Evolutionary conservation across 108 stramenopile genomes (phyloP), one percentile per base, ranked within the genome.

Genomic region (Asterionellopsis glacialis): DNA sequence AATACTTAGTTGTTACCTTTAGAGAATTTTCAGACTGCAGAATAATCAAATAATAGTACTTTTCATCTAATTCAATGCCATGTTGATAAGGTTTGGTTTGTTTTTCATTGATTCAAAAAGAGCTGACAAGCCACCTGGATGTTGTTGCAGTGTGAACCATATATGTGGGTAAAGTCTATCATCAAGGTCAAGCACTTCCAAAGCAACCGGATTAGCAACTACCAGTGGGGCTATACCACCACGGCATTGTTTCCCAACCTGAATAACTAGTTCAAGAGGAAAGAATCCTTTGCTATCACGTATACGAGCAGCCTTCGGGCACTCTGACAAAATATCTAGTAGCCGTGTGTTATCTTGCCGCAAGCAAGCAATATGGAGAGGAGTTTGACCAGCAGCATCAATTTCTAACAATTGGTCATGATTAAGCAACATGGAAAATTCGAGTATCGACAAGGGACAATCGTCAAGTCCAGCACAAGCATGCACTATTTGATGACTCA

Each of bases 401-500:
- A 11, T 19, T 26, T 51, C 21, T 14, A 60, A 39, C 13, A 73
- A 22, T 45, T 78, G 72, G 9, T 75, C 55, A 0, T 48, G 51
- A 43, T 67, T 51, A 22, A 72, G 15, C 16, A 68, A 50, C 9
- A 74, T 22, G 7, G 76, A 76, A 55, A 61, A 69, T 53, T 72
- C 67, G 19, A 75, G 52, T 21, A 80, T 38, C 1, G 64, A 56
- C 10, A 58, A 41, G 6, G 74, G 79, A 50, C 71, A 76, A 21
- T 56, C 13, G n/a, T 38, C 19, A 5, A 61, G 45, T 11, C 45
- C 58, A 22, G 61, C 56, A 51, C 65, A 64, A 6, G 74, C 74
- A 33, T 71, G 55, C 38, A 70, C 41, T 14, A 71, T 49, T 15
- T 22, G 45, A 39, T 41, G 19, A 6, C 19, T 13, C 14, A 28